A percentile compares a stretch with the other conserved stretches of the same genome.
These are phyloP conservation scores for Fusarium transvaalense DNA, from an alignment of 2,329 filamentous ascomycete species.

Conservation along the genomic window DNA sequence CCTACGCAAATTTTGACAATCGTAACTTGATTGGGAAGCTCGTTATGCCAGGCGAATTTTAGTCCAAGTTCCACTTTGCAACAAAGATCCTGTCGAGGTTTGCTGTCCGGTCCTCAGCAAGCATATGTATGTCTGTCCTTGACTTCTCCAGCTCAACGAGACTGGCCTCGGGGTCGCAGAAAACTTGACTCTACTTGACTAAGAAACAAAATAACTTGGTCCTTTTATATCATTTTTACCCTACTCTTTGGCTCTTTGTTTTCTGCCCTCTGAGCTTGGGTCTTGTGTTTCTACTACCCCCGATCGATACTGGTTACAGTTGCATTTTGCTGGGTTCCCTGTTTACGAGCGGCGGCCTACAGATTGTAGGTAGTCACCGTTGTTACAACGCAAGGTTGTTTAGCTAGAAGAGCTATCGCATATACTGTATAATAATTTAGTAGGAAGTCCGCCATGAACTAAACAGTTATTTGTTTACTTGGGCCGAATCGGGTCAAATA, in stretches of 20 bases:
- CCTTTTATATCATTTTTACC: too few relatives aligned
- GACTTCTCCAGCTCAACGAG: not conserved
- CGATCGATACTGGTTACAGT: not conserved
- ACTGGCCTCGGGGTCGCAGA: not conserved
- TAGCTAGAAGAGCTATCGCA: not conserved
- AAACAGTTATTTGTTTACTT: not conserved
- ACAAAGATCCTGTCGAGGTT: slow-evolving; percentile 3
- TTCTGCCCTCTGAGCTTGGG: too few relatives aligned
- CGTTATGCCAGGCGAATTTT: slow-evolving; percentile 8
- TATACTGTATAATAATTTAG: not conserved
- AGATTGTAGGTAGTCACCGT: not conserved
- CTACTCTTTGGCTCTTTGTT: too few relatives aligned
- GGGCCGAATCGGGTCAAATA: not conserved
- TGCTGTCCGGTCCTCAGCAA: not conserved
- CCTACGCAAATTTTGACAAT: slow-evolving; percentile 26
- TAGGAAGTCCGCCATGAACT: not conserved
- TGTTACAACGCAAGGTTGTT: not conserved
- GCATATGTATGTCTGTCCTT: not conserved
- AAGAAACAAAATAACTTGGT: too few relatives aligned
- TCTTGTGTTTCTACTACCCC: too few relatives aligned
- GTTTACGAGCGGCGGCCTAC: not conserved
- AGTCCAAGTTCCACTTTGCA: slow-evolving; percentile 13
- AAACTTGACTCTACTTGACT: too few relatives aligned
- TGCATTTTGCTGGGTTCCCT: not conserved
- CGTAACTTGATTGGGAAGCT: slow-evolving; percentile 29